Percentiles rank a stretch among this genome's conserved stretches.
These are phyloP conservation scores for Exophiala spinifera DNA, from an alignment of 2,329 filamentous ascomycete genomes.

Conservation along the genomic window DNA sequence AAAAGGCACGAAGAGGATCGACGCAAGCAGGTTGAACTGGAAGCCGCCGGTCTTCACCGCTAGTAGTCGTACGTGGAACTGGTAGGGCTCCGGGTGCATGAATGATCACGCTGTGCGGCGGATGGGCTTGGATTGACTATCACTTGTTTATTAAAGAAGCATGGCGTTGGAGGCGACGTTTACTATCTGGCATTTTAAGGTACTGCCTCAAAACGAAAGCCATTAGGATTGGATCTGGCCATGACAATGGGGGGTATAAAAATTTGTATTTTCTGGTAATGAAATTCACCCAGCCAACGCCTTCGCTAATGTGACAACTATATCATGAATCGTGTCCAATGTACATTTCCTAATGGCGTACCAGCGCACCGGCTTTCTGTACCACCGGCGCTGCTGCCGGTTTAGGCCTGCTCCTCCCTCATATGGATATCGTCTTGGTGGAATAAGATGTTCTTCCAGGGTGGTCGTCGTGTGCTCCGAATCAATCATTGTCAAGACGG, in stretches of 20 bases:
- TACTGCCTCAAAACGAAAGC: too few relatives aligned
- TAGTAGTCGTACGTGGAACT: conserved; percentile 89
- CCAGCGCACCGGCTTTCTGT: too few relatives aligned
- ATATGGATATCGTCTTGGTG: not conserved
- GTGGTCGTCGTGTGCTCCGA: not conserved
- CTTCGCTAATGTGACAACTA: conserved; percentile 7
- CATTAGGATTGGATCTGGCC: too few relatives aligned
- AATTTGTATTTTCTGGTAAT: too few relatives aligned
- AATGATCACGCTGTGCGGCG: not conserved
- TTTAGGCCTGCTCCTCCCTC: not conserved
- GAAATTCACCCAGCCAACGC: not conserved
- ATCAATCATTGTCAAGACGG: conserved; percentile 10
- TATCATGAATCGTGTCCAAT: not conserved
- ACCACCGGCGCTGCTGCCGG: too few relatives aligned
- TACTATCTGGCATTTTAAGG: too few relatives aligned
- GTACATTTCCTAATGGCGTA: too few relatives aligned
- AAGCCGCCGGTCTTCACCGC: conserved; percentile 94
- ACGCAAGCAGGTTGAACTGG: conserved; percentile 79
- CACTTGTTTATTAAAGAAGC: too few relatives aligned
- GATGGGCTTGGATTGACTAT: too few relatives aligned
- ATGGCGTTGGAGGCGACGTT: too few relatives aligned
- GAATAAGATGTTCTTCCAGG: not conserved
- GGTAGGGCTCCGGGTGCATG: conserved; percentile 52
- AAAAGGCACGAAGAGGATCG: conserved; percentile 72
- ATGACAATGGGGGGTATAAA: too few relatives aligned